Conservation (phyloP, 495 filamentous ascomycete genomes). For the Neurospora hispaniola region DNA sequence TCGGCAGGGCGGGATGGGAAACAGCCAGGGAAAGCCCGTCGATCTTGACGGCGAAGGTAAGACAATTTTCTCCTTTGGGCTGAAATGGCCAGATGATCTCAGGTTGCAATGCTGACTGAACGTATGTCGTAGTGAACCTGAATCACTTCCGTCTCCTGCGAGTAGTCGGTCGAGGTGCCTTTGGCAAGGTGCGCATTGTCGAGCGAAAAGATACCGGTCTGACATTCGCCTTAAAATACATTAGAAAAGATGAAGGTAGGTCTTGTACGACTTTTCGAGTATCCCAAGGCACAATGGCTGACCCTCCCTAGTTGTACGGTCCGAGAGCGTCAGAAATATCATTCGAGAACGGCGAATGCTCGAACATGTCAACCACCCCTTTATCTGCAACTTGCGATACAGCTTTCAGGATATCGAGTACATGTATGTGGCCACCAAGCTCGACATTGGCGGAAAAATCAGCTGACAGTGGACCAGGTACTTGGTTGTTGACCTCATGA, state of each 20-base stretch:
- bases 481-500: constrained; percentile 97
- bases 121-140: constrained; percentile 63
- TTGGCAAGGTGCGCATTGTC: constrained; percentile 97
- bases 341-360: constrained; percentile 96
- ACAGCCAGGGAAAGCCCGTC: constrained; percentile 86
- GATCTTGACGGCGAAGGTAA: constrained; percentile 86
- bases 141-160: constrained; percentile 93
- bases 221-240: constrained; percentile 95
- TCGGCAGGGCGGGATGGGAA: constrained; percentile 57
- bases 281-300: background rate
- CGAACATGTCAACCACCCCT: constrained; percentile 93
- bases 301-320: constrained; percentile 66
- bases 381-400: constrained; percentile 96
- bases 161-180: constrained; percentile 94
- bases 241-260: constrained; percentile 96
- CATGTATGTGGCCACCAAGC: constrained; percentile 51
- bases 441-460: background rate
- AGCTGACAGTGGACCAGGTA: constrained; percentile 50
- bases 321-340: constrained; percentile 95
- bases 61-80: constrained; percentile 14
- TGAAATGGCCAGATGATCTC: background rate
- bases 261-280: constrained; percentile 3
- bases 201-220: constrained; percentile 87
- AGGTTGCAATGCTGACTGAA: background rate
- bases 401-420: constrained; percentile 99